phyloP scores from a whole-genome alignment of 192 early-diverging fungal genomes.

The Rhizophagus clarus region DNA sequence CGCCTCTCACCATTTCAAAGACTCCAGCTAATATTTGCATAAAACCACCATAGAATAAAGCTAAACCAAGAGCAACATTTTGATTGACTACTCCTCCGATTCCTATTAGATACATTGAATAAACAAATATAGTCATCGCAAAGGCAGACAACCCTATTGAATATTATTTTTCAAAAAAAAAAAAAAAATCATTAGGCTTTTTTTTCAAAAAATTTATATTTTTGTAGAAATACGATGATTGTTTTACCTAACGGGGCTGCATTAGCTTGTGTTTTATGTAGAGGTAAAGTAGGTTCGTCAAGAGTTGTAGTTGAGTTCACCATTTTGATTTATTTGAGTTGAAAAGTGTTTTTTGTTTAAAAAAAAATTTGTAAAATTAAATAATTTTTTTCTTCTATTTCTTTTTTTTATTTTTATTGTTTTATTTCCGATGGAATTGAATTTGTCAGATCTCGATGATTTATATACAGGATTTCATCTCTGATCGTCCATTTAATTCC shows the following conservation, averaged over 20 bases:
- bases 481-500: no score
- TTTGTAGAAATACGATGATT: not conserved
- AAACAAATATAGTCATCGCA: slow-evolving; percentile 65
- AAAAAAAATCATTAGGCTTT: not conserved
- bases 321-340: not conserved
- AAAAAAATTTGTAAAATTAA: no score
- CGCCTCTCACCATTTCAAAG: slow-evolving; percentile 77
- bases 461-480: no score
- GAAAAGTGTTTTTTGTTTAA: no score
- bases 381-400: no score
- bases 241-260: not conserved
- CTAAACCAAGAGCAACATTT: slow-evolving; percentile 63
- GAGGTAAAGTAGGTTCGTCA: not conserved
- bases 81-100: slow-evolving; percentile 59
- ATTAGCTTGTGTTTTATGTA: not conserved
- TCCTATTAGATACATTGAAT: slow-evolving; percentile 68
- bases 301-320: not conserved
- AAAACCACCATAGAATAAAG: slow-evolving; percentile 75
- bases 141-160: slow-evolving; percentile 52
- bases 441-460: no score
- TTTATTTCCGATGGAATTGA: no score
- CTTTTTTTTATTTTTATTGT: no score
- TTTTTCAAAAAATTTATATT: not conserved
- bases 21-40: slow-evolving; percentile 77
- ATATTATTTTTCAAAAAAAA: not conserved